phyloP scores from a whole-genome alignment of 2,329 filamentous ascomycete genomes.

The Tolypocladium endophyticum region DNA sequence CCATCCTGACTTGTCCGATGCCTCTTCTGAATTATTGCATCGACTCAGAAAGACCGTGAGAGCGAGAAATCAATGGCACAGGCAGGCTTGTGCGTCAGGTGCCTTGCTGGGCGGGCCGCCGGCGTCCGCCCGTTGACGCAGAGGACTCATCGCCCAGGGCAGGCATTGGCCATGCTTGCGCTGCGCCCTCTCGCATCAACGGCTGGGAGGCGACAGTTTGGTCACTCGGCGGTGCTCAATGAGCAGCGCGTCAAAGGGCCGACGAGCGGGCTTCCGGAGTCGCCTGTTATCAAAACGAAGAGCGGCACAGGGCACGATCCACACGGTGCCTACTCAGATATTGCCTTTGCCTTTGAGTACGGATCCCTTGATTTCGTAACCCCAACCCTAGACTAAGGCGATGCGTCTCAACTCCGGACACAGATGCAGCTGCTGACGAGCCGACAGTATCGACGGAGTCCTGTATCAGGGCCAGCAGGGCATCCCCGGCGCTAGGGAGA shows the following conservation, averaged over 20 bases:
- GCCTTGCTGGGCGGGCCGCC: background rate
- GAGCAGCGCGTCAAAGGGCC: background rate
- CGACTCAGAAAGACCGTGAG: background rate
- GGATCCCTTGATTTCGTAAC: conserved; percentile 1
- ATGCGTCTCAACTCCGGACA: background rate
- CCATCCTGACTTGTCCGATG: background rate
- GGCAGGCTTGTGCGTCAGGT: background rate
- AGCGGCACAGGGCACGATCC: background rate
- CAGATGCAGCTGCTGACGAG: background rate
- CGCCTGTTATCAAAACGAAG: background rate
- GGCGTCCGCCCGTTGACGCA: background rate
- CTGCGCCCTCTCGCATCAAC: background rate
- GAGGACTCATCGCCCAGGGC: background rate
- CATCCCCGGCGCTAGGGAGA: conserved; percentile 66
- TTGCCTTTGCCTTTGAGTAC: conserved; percentile 28
- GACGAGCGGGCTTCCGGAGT: background rate
- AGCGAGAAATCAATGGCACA: background rate
- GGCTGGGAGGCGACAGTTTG: background rate
- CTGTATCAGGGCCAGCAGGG: conserved; percentile 71
- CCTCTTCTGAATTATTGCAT: background rate
- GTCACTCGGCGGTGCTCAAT: background rate
- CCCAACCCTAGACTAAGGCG: no score
- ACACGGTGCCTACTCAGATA: conserved; percentile 17
- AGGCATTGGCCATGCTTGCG: background rate
- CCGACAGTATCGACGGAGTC: conserved; percentile 74